Evolutionary conservation across 768 basidiomycete genomes (phyloP).

Genomic region (Podaxis sp.): DNA sequence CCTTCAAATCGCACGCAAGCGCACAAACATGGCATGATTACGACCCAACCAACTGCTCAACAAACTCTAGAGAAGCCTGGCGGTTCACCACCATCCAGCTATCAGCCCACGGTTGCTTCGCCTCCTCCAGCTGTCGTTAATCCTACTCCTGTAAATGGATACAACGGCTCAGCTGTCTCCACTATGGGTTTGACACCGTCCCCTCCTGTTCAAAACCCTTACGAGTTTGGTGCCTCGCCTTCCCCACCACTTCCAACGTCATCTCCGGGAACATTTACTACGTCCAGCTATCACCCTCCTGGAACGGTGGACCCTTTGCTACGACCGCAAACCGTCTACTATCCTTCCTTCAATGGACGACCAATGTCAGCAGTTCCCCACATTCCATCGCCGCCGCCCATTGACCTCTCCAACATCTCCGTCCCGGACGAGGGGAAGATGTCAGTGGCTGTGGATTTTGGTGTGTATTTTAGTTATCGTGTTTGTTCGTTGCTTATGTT

Average conservation of each 20-base stretch:
- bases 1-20: slow-evolving; percentile 18
- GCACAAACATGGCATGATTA: slow-evolving; percentile 31
- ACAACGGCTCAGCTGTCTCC: slow-evolving; percentile 22
- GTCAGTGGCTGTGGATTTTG: slow-evolving; percentile 82
- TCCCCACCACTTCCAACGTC: slow-evolving; percentile 18
- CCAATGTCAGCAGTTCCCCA: slow-evolving; percentile 23
- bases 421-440: slow-evolving; percentile 68
- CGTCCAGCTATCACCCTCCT: slow-evolving; percentile 21
- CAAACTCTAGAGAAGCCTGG: slow-evolving; percentile 41
- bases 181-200: slow-evolving; percentile 38
- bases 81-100: slow-evolving; percentile 18
- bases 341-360: slow-evolving; percentile 18
- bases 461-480: slow-evolving; percentile 34
- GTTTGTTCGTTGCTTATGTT: slow-evolving; percentile 5
- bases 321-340: slow-evolving; percentile 31
- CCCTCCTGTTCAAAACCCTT: slow-evolving; percentile 31
- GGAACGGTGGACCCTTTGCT: slow-evolving; percentile 25
- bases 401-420: slow-evolving; percentile 20
- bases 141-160: slow-evolving; percentile 23
- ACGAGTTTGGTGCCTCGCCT: slow-evolving; percentile 27
- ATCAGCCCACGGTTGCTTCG: slow-evolving; percentile 40
- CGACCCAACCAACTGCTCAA: slow-evolving; percentile 49
- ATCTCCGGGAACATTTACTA: slow-evolving; percentile 19
- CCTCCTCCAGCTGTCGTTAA: slow-evolving; percentile 39
- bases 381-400: slow-evolving; percentile 22